Evolutionary conservation across 1,284 basidiomycete genomes (phyloP), one percentile per base, ranked within the genome.

Genomic region (Peniophora sp.): DNA sequence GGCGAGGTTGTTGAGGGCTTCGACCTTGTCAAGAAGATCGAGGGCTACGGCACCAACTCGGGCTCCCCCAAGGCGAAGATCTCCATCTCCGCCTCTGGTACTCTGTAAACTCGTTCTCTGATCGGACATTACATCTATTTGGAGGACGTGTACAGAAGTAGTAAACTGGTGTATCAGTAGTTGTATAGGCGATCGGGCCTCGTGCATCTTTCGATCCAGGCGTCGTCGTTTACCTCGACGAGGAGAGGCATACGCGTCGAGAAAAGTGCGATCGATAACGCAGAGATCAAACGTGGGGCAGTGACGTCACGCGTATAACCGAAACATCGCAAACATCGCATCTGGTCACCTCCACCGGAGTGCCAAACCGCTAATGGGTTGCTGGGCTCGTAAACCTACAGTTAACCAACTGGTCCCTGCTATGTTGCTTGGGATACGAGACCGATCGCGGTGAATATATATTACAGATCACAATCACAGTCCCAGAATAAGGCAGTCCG

Each of bases 21-120:
- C 52, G 77, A 81, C 10, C 41, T 91, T 51, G 86, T 92, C 52
- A 73, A 78, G 63, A 57, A 60, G 47, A 76, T 94, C 60, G 90
- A 93, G 72, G 50, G 50, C 3, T 44, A 71, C 3, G 87, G 88
- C 14, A 70, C 76, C 24, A 61, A 61, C 9, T 72, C 66, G 45
- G 82, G 81, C 48, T 73, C 66, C 39, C 68, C 79, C 6, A 68
- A 65, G 52, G 65, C 63, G 39, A 66, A 59, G 23, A 69, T 91
- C 57, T 64, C 54, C 41, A 86, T 91, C 54, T 61, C 68, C 14
- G 57, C 68, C 11, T 77, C 69, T 35, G 88, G 88, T 23, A 67
- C 62, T 43, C 43, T 79, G 49, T 81, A 74, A 66, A 49, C 32
- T 54, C 42, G 17, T 12, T 27, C 36, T 32, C 12, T 32, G 27